These are phyloP conservation scores for Tolypocladium ovalisporum DNA, from an alignment of 2,329 filamentous ascomycete species.

Conservation along the genomic window DNA sequence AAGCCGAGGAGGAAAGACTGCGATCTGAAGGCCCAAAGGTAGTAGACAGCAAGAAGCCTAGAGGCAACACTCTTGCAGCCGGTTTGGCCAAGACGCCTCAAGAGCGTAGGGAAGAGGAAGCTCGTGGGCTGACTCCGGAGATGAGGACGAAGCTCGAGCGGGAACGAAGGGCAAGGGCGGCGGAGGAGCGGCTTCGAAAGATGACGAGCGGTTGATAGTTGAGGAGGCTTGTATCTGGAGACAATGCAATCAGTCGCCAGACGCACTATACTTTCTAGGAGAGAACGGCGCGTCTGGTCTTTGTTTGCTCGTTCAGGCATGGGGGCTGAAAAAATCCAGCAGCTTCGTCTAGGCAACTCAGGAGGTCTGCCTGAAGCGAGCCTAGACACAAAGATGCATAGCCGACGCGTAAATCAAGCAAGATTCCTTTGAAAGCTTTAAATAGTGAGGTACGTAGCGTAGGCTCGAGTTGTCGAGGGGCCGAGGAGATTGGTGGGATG, in stretches of 20 bases:
- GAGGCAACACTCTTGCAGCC: constrained; percentile 39
- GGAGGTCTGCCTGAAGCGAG: not conserved
- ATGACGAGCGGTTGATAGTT: constrained; percentile 27
- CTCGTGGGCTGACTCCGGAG: constrained; percentile 75
- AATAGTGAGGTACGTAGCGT: too few relatives aligned
- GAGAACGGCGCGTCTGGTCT: not conserved
- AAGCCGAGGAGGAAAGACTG: constrained; percentile 64
- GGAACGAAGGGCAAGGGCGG: constrained; percentile 81
- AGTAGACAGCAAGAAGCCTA: constrained; percentile 34
- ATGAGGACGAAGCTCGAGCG: constrained; percentile 76
- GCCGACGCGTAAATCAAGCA: too few relatives aligned
- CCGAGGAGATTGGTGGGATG: not conserved
- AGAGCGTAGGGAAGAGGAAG: constrained; percentile 75
- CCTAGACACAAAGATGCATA: not conserved
- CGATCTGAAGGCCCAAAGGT: constrained; percentile 53
- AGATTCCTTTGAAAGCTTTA: not conserved
- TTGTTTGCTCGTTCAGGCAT: not conserved
- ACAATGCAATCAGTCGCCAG: not conserved
- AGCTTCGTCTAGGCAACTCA: not conserved
- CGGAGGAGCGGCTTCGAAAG: constrained; percentile 72
- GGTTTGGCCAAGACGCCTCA: constrained; percentile 61
- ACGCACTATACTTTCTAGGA: not conserved
- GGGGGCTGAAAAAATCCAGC: not conserved
- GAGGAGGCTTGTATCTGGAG: not conserved
- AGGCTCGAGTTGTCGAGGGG: not conserved